Evolutionary conservation across 129 eudicot species (phyloP), one percentile per base, ranked within the genome.

Genomic region (Rutidosis leptorrhynchoides): DNA sequence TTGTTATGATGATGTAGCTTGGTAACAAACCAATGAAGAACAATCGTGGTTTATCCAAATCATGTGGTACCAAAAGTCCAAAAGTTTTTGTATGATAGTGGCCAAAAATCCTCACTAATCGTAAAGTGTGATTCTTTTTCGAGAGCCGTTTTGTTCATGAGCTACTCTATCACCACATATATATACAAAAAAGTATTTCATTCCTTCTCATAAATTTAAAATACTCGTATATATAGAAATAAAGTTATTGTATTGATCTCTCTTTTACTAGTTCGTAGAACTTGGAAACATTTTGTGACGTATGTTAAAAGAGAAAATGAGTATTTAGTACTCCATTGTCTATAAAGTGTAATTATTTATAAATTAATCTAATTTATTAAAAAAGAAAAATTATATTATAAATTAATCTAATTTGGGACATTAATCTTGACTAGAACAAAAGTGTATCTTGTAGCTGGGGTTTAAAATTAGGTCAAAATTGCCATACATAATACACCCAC

Each of bases 381-480:
- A n/a, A n/a, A n/a, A n/a, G n/a, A n/a, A n/a, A n/a, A 28, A 0
- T 28, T 28, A 29, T 28, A 28, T 0, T 3, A 3, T 3, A 3
- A 29, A 3, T 28, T 29, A n/a, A n/a, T n/a, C n/a, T n/a, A 2
- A 35, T 11, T 35, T 11, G 45, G 45, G 16, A 12, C n/a, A 12
- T 40, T 2, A 40, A 3, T 40, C 3, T 40, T 40, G 46, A 40
- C 46, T 11, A 40, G 5, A 40, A 40, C 46, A 40, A 5, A 12
- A 71, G 55, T 29, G 54, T 51, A 62, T 23, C 37, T 71, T 46
- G 58, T n/a, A 19, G 11, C 12, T 45, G 29, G 59, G 24, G 49
- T 46, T 51, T 30, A 30, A 72, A 62, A 51, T 51, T 72, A 72
- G 77, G 72, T 65, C 78, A 65, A 4, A 55, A 14, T 6, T 46